Base-by-base conservation (phyloP, 1,284 basidiomycete genomes). In the Leccinum colubrinum region DNA sequence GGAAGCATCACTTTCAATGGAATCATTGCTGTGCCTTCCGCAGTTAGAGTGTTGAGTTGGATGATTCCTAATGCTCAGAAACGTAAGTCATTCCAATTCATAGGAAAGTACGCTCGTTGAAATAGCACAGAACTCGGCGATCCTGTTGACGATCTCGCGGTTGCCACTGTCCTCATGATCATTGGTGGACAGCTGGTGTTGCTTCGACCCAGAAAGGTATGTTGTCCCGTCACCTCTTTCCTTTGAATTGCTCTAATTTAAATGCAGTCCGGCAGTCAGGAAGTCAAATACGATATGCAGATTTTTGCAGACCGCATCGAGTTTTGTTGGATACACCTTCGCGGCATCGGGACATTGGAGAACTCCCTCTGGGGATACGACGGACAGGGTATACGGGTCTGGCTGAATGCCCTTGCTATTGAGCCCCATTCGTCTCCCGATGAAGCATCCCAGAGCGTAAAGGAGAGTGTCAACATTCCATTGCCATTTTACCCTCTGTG, bases 321-420 rank as follows among this genome's bases (percentile, higher is more conserved):
- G 72, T 95, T 96, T 72, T 99, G 96, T 77, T 99, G 97, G 97
- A 98, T 97, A 51, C 96, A 98, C 78, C 79, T 98, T 58, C 87
- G 91, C 53, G 96, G 95, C 0, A 94, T 98, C 39, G 93, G 91
- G 3, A 88, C 94, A 2, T 80, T 99, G 33, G 96, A 98, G 72
- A 98, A 99, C 77, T 97, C 95, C 7, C 80, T 99, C 12, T 99
- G 97, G 97, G 97, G 91, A 1, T 99, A 94, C 74, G 97, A 99
- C 68, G 97, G 96, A 1, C 83, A 85, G 62, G 86, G 87, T 11
- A 91, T 99, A 71, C 83, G 94, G 50, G 86, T 99, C 17, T 99
- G 97, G 97, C 80, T 99, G 35, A 96, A 99, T 73, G 96, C 97
- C 1, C 80, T 98, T 54, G 88, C 94, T 0, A 93, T 98, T 59